These are phyloP conservation scores for Taxawa tesnikishii DNA, from an alignment of 2,329 filamentous ascomycete species.

Conservation along the genomic window DNA sequence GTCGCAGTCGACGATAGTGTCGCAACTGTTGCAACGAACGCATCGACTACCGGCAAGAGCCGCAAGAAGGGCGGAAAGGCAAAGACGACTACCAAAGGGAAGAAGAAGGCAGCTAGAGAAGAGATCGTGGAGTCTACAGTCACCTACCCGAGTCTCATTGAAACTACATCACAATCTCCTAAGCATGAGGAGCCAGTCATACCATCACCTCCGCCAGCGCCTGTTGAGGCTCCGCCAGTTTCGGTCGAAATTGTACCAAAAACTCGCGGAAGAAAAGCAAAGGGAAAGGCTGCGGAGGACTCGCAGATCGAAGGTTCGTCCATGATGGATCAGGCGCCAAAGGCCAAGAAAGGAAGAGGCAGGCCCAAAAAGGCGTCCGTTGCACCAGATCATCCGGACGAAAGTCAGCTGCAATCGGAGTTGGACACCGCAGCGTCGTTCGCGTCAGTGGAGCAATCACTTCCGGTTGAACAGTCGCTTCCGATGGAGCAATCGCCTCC, in stretches of 20 bases:
- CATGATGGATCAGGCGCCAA: conserved; percentile 12
- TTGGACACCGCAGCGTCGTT: conserved; percentile 8
- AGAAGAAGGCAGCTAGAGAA: conserved; percentile 12
- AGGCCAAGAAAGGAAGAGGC: conserved; percentile 13
- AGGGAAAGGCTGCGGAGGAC: conserved; percentile 16
- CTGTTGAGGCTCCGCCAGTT: not conserved
- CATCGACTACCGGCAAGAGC: conserved; percentile 17
- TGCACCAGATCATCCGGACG: conserved; percentile 10
- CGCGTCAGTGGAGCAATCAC: conserved; percentile 16
- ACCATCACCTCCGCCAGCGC: too few species aligned
- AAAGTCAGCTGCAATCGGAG: conserved; percentile 16
- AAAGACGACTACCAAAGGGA: conserved; percentile 24
- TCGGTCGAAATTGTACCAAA: not conserved
- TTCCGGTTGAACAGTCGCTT: conserved; percentile 13
- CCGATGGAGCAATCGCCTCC: too few species aligned
- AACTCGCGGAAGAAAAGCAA: conserved; percentile 4
- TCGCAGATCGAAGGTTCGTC: conserved; percentile 15
- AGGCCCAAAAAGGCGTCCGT: conserved; percentile 6
- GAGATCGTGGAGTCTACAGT: conserved; percentile 4
- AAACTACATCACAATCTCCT: too few species aligned
- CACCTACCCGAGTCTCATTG: conserved; percentile 3
- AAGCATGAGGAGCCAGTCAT: too few species aligned
- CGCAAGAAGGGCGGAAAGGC: conserved; percentile 24
- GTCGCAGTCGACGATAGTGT: conserved; percentile 43
- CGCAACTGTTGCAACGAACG: conserved; percentile 33